Conservation (phyloP, 768 basidiomycete genomes). For the Tubosaeta sp. region DNA sequence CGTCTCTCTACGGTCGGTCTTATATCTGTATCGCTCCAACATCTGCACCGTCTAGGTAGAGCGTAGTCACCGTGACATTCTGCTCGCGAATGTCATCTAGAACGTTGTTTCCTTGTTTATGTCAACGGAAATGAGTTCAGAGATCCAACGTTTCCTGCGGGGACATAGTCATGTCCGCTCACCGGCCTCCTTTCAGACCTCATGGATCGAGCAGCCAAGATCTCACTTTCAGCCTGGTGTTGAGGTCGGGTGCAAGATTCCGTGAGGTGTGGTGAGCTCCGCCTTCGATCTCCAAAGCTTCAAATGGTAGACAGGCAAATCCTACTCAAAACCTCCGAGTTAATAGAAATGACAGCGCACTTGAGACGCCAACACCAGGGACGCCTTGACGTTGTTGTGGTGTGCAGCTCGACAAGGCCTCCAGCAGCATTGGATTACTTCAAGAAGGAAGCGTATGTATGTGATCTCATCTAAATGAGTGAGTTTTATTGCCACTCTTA, state of each 20-base stretch:
- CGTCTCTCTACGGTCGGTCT: slow-evolving; percentile 9
- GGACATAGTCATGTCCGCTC: slow-evolving; percentile 15
- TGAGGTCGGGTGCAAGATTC: not conserved
- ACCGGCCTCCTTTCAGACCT: slow-evolving; percentile 1
- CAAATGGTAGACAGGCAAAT: slow-evolving; percentile 19
- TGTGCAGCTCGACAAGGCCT: not conserved
- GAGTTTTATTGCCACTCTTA: slow-evolving; percentile 66
- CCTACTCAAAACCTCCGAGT: slow-evolving; percentile 19
- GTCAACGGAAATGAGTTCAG: not conserved
- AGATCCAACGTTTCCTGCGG: slow-evolving; percentile 6
- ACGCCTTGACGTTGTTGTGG: slow-evolving; percentile 3
- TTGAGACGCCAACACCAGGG: slow-evolving; percentile 7
- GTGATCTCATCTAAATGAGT: slow-evolving; percentile 54
- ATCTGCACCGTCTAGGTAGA: not conserved
- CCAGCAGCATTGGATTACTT: not conserved
- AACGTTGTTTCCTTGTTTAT: not conserved
- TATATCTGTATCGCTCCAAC: slow-evolving; percentile 12
- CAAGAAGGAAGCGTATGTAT: slow-evolving; percentile 7
- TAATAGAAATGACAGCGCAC: slow-evolving; percentile 5
- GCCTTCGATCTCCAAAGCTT: not conserved
- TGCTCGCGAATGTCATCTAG: not conserved
- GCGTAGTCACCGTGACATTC: too few relatives aligned
- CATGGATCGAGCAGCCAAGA: not conserved
- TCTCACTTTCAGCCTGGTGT: slow-evolving; percentile 7
- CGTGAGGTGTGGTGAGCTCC: not conserved